These are phyloP conservation scores for Endocalyx cinctus DNA, from an alignment of 2,329 filamentous ascomycete species.

Conservation along the genomic window DNA sequence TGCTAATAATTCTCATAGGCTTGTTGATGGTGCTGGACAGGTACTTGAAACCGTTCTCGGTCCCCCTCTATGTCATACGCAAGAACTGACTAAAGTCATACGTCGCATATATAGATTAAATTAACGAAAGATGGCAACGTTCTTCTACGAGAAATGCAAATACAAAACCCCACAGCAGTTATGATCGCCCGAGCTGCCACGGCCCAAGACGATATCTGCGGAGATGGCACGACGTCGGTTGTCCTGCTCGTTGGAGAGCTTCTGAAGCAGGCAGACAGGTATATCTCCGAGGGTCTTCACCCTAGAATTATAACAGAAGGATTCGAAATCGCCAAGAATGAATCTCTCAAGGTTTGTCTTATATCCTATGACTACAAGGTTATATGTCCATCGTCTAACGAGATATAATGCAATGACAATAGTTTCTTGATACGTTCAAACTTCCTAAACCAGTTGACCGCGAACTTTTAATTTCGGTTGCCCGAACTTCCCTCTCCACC, in stretches of 20 bases:
- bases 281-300: slow-evolving; percentile 95
- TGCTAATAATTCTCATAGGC: slow-evolving; percentile 40
- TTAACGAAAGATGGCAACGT: slow-evolving; percentile 98
- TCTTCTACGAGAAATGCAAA: slow-evolving; percentile 75
- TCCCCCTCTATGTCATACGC: slow-evolving; percentile 4
- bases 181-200: slow-evolving; percentile 81
- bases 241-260: slow-evolving; percentile 94
- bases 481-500: slow-evolving; percentile 88
- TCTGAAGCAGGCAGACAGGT: slow-evolving; percentile 93
- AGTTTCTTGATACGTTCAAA: slow-evolving; percentile 96
- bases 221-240: slow-evolving; percentile 95
- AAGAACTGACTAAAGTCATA: slow-evolving; percentile 80
- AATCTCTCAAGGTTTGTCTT: slow-evolving; percentile 70
- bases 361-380: not conserved
- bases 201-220: slow-evolving; percentile 96
- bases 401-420: too few relatives aligned
- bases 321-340: slow-evolving; percentile 92
- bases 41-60: slow-evolving; percentile 35
- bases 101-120: slow-evolving; percentile 67
- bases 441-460: slow-evolving; percentile 82
- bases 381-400: too few relatives aligned
- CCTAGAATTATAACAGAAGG: slow-evolving; percentile 95
- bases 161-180: slow-evolving; percentile 96
- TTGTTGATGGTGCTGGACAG: slow-evolving; percentile 66
- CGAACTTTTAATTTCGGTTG: slow-evolving; percentile 88